Evolutionary conservation across 495 filamentous ascomycete genomes (phyloP).

Genomic region (Tuber indicum): DNA sequence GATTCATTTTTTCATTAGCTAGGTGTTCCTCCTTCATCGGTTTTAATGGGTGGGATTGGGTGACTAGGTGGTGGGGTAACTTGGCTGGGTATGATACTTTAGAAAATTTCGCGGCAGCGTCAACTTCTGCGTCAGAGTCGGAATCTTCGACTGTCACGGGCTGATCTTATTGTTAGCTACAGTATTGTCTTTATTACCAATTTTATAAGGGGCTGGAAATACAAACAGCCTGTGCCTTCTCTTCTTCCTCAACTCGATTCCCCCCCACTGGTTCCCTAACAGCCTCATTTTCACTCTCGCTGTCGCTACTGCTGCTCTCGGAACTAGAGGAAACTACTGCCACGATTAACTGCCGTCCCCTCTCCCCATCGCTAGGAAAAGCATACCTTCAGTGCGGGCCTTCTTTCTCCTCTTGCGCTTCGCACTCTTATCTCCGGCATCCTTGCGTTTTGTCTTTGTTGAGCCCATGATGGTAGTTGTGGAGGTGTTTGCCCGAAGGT

Average conservation of each 20-base stretch:
- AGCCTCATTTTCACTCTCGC: constrained; percentile 26
- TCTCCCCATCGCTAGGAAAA: not conserved
- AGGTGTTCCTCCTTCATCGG: not conserved
- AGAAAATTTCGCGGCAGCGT: not conserved
- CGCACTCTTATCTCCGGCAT: constrained; percentile 14
- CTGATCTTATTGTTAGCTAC: not conserved
- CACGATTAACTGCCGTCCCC: not conserved
- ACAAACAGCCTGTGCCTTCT: not conserved
- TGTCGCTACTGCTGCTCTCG: constrained; percentile 11
- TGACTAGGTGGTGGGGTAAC: not conserved
- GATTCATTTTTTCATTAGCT: constrained; percentile 9
- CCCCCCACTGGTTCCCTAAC: not conserved
- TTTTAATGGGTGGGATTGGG: not conserved
- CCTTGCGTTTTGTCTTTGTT: constrained; percentile 30
- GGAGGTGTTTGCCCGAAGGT: not conserved
- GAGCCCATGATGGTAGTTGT: constrained; percentile 16
- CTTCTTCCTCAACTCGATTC: not conserved
- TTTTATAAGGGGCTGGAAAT: not conserved
- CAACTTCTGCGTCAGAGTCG: not conserved
- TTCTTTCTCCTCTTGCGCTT: constrained; percentile 39
- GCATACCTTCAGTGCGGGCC: constrained; percentile 37
- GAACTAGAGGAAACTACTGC: constrained; percentile 2
- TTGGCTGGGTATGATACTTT: not conserved
- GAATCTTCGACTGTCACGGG: not conserved
- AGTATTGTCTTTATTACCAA: not conserved